Percentiles rank a stretch among this genome's conserved stretches.
These are phyloP conservation scores for Pseudopyrenochaeta lycopersici DNA, from an alignment of 2,329 filamentous ascomycete genomes.

Conservation along the genomic window DNA sequence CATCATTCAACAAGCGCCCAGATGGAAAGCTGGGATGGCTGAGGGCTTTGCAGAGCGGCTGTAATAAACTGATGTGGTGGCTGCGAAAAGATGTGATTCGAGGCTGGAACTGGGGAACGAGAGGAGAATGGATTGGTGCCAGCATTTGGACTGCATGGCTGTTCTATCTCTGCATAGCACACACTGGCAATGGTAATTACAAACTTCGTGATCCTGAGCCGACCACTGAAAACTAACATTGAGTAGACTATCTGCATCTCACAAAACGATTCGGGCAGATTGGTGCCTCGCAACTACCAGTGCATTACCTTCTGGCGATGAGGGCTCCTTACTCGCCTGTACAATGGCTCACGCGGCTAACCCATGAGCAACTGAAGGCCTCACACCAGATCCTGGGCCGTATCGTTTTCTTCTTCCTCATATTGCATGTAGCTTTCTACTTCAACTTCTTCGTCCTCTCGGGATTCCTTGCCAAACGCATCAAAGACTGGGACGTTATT, in stretches of 20 bases:
- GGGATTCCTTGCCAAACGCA: constrained; percentile 60
- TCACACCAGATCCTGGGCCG: constrained; percentile 68
- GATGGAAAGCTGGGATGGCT: constrained; percentile 34
- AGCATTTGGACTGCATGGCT: constrained; percentile 63
- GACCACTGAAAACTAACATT: background rate
- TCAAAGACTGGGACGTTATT: constrained; percentile 66
- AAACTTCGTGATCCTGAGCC: background rate
- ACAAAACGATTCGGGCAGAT: constrained; percentile 70
- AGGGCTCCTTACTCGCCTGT: constrained; percentile 61
- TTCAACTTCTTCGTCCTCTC: constrained; percentile 65
- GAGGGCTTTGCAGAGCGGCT: constrained; percentile 27
- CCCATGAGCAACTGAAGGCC: constrained; percentile 65
- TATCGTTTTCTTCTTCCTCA: constrained; percentile 61
- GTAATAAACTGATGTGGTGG: constrained; percentile 53
- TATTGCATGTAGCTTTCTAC: constrained; percentile 64
- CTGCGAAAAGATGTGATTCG: constrained; percentile 54
- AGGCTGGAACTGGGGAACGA: constrained; percentile 61
- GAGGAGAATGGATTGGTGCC: constrained; percentile 60
- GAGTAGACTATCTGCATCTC: constrained; percentile 68
- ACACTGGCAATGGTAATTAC: constrained; percentile 63
- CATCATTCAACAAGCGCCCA: constrained; percentile 49
- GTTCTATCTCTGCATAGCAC: constrained; percentile 58
- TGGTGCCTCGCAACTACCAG: constrained; percentile 65
- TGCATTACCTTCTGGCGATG: constrained; percentile 66
- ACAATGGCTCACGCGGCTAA: constrained; percentile 61